Evolutionary conservation across 495 filamentous ascomycete genomes (phyloP).

Genomic region (Xylaria sp.): DNA sequence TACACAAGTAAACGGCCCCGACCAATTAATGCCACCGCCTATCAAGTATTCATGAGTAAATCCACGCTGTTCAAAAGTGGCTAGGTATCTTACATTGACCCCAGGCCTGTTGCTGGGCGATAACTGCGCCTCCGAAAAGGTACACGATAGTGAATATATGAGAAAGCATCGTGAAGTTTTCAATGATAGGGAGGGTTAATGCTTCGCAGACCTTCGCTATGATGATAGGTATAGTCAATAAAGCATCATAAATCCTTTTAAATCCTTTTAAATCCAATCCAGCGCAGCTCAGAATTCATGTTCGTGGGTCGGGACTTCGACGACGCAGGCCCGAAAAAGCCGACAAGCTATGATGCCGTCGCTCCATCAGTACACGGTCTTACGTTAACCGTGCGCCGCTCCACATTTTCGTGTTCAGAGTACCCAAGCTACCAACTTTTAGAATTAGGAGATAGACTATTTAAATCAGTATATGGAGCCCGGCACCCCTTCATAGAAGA

Average conservation of each 20-base stretch:
- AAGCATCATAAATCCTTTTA: background rate
- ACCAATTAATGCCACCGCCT: slow-evolving; percentile 25
- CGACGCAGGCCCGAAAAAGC: slow-evolving; percentile 16
- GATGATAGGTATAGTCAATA: background rate
- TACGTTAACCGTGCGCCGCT: background rate
- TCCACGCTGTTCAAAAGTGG: background rate
- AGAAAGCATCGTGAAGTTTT: slow-evolving; percentile 17
- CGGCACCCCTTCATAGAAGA: background rate
- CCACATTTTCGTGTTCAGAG: slow-evolving; percentile 1
- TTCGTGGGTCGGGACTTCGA: background rate
- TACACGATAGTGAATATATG: background rate
- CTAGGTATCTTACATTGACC: slow-evolving; percentile 22
- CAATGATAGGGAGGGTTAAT: background rate
- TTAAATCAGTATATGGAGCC: background rate
- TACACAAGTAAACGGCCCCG: slow-evolving; percentile 14
- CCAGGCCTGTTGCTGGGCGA: slow-evolving; percentile 25
- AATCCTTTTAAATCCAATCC: background rate
- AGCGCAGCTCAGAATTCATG: background rate
- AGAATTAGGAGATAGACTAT: background rate
- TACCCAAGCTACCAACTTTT: background rate
- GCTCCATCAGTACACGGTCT: background rate
- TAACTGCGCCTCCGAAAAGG: slow-evolving; percentile 12
- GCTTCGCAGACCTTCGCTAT: background rate
- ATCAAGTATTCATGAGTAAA: slow-evolving; percentile 3
- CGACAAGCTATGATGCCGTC: background rate